Evolutionary conservation across 1,284 basidiomycete species (phyloP), one percentile per base, ranked within the genome.

Genomic region (Termitomyces sp.): DNA sequence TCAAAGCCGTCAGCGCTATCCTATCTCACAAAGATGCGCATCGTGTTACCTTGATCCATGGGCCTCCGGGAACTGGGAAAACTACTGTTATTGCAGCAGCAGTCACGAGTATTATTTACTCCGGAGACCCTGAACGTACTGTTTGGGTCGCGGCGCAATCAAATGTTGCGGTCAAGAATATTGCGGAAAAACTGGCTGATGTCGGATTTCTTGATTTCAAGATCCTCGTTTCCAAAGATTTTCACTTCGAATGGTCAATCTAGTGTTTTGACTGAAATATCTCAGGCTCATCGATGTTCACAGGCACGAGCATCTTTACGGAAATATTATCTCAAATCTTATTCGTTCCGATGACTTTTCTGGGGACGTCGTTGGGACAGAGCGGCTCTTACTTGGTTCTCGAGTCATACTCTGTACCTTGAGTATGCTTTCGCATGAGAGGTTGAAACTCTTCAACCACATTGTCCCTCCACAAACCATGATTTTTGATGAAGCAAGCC

Each of bases 231-330:
- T 82, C 81, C 1, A 67, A 68, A 33, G 79, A 79, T 4, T 84
- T 83, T 59, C 74, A 81, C 54, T 64, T 67, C 56, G 83, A 79
- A 50, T 87, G 86, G 85, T 86, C 58, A 28, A 73, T 67, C 15
- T 2, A 19, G 21, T 24, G 15, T 19, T 19, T 5, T 34, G 10
- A 12, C 3, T 8, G 12, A 49, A 8, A 6, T 34, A 7, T 10
- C 15, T 30, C 26, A 19, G n/a, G 26, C 36, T 52, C 13, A 45
- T 46, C 17, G 10, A 45, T 13, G 36, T 36, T 45, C 54, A 49
- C 52, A 90, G 88, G 87, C 86, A 90, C 68, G 86, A 88, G 53
- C 84, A 90, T 65, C 70, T 88, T 0, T 90, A 90, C 62, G 50
- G 65, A 2, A 57, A 69, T 5, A 64, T 84, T n/a, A 53, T 63